These are phyloP conservation scores for Cercospora citrullina DNA, from an alignment of 2,329 filamentous ascomycete genomes.

Conservation along the genomic window DNA sequence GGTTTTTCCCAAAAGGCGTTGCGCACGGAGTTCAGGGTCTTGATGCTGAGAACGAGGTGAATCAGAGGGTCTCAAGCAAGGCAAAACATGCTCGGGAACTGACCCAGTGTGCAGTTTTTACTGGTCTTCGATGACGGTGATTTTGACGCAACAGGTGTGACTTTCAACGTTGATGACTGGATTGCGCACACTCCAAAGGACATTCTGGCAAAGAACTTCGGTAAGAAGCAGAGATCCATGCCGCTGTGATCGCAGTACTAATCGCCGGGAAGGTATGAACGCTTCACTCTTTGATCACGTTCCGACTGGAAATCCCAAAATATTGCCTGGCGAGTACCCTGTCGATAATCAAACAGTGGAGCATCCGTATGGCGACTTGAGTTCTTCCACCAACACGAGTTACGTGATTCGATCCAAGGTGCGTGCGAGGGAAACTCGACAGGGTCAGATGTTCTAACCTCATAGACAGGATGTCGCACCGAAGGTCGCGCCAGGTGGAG, in stretches of 20 bases:
- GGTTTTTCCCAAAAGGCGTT: neutral
- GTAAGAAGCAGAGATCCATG: neutral
- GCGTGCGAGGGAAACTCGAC: neutral
- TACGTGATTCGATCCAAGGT: neutral
- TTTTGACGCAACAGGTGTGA: neutral
- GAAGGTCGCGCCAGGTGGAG: neutral
- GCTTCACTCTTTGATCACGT: neutral
- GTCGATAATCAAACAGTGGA: neutral
- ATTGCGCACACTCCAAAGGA: neutral
- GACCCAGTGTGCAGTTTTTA: neutral
- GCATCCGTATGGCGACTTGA: neutral
- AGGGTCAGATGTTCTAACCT: neutral
- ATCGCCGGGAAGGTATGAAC: neutral
- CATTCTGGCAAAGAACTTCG: neutral
- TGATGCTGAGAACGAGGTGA: neutral
- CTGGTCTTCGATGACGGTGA: neutral
- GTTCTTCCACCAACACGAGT: neutral
- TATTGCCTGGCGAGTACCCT: neutral
- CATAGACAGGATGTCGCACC: neutral
- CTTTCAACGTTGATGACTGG: neutral
- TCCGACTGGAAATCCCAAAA: neutral
- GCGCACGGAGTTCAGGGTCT: neutral
- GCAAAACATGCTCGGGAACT: neutral
- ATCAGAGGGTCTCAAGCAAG: neutral
- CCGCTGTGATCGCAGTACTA: neutral